Evolutionary conservation across 148 eudicot genomes (phyloP).

Genomic region (Bassia scoparia): DNA sequence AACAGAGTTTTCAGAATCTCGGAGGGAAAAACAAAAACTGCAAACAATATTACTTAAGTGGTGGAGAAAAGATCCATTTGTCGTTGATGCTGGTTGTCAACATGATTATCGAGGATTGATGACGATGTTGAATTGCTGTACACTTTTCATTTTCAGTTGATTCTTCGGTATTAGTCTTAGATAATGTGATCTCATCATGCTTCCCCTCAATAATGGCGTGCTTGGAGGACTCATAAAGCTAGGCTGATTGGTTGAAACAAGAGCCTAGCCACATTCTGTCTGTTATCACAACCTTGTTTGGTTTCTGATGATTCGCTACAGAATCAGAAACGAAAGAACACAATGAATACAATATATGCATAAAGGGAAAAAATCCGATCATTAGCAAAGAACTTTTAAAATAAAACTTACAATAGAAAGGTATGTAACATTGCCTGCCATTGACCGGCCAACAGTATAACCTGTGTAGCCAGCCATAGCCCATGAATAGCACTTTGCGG

Average conservation of each 20-base stretch:
- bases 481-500: constrained; percentile 94
- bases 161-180: constrained; percentile 7
- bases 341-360: not conserved
- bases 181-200: constrained; percentile 36
- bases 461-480: constrained; percentile 94
- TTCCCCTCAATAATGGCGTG: constrained; percentile 33
- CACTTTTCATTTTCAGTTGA: constrained; percentile 4
- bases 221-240: constrained; percentile 33
- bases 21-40: not conserved
- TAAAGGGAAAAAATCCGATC: not conserved
- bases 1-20: constrained; percentile 9
- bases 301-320: constrained; percentile 62
- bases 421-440: constrained; percentile 76
- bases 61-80: constrained; percentile 16
- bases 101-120: constrained; percentile 9
- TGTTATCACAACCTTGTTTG: constrained; percentile 63
- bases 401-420: constrained; percentile 64
- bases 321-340: too few species aligned
- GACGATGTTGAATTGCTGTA: constrained; percentile 1
- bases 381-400: not conserved
- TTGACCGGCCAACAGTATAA: constrained; percentile 74
- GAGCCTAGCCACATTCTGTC: constrained; percentile 60
- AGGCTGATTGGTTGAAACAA: constrained; percentile 57
- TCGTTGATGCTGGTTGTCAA: constrained; percentile 3
- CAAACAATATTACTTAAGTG: not conserved